Percentiles rank a stretch among this genome's conserved stretches.
These are phyloP conservation scores for Tardiomyces depauwii DNA, from an alignment of 1,139 yeast genomes.

Conservation along the genomic window DNA sequence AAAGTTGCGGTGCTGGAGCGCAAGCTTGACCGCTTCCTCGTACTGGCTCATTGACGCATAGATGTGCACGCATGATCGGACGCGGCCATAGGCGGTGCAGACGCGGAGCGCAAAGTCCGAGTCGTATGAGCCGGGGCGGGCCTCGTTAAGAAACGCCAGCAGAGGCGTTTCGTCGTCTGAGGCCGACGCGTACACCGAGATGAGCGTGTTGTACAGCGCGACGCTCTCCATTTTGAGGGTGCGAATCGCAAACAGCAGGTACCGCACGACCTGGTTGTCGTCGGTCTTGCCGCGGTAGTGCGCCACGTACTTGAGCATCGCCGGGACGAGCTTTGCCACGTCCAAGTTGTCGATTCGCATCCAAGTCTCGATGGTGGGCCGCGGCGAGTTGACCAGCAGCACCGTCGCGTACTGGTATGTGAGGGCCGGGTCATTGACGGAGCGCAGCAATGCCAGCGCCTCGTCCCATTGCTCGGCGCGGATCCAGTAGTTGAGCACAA, in stretches of 20 bases:
- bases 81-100: slow-evolving; percentile 49
- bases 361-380: slow-evolving; percentile 71
- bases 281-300: slow-evolving; percentile 24
- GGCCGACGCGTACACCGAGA: slow-evolving; percentile 60
- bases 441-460: slow-evolving; percentile 50
- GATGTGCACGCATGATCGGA: slow-evolving; percentile 58
- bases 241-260: slow-evolving; percentile 48
- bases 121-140: slow-evolving; percentile 34
- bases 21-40: slow-evolving; percentile 73
- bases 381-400: slow-evolving; percentile 57
- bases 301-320: slow-evolving; percentile 57
- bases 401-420: slow-evolving; percentile 61
- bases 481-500: slow-evolving; percentile 59
- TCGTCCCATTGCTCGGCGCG: slow-evolving; percentile 62
- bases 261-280: slow-evolving; percentile 56
- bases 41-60: slow-evolving; percentile 55
- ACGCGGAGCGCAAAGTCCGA: slow-evolving; percentile 65
- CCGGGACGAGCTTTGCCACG: slow-evolving; percentile 58
- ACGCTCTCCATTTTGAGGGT: slow-evolving; percentile 39
- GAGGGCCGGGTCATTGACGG: slow-evolving; percentile 37
- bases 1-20: slow-evolving; percentile 50
- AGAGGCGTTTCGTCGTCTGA: slow-evolving; percentile 33
- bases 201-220: slow-evolving; percentile 56
- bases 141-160: slow-evolving; percentile 37
- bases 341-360: slow-evolving; percentile 42